Conservation (phyloP, 1,284 basidiomycete species). For the Sanghuangporus weigelae region DNA sequence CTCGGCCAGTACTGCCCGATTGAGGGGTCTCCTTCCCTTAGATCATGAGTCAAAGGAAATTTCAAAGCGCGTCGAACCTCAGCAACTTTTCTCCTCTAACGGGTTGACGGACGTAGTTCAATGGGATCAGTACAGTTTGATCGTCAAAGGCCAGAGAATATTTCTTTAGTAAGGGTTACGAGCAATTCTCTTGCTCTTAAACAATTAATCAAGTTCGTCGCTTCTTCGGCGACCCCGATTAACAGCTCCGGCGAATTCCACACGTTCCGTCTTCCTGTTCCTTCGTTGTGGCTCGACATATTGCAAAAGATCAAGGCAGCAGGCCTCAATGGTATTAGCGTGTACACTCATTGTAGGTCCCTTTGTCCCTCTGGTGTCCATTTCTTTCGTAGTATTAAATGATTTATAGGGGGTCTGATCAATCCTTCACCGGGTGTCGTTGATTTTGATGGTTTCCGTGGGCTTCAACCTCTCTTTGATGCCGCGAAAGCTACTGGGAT, state of each 20-base stretch:
- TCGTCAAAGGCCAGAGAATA: constrained; percentile 17
- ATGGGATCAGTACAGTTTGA: constrained; percentile 14
- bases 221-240: constrained; percentile 10
- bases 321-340: constrained; percentile 72
- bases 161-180: constrained; percentile 14
- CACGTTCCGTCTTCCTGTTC: constrained; percentile 76
- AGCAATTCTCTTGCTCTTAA: background rate
- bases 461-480: constrained; percentile 56
- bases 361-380: background rate
- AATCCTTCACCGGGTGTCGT: constrained; percentile 73
- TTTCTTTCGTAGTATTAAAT: background rate
- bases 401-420: constrained; percentile 43
- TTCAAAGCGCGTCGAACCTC: background rate
- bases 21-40: background rate
- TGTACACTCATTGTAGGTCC: constrained; percentile 56
- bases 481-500: constrained; percentile 40
- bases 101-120: constrained; percentile 13
- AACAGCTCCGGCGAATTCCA: constrained; percentile 67
- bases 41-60: background rate
- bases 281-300: constrained; percentile 76
- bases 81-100: background rate
- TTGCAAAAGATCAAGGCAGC: constrained; percentile 78
- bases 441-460: constrained; percentile 66
- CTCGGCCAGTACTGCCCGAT: background rate
- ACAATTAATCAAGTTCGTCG: background rate